Evolutionary conservation across 495 filamentous ascomycete genomes (phyloP).

Genomic region (Penicillium salamii): DNA sequence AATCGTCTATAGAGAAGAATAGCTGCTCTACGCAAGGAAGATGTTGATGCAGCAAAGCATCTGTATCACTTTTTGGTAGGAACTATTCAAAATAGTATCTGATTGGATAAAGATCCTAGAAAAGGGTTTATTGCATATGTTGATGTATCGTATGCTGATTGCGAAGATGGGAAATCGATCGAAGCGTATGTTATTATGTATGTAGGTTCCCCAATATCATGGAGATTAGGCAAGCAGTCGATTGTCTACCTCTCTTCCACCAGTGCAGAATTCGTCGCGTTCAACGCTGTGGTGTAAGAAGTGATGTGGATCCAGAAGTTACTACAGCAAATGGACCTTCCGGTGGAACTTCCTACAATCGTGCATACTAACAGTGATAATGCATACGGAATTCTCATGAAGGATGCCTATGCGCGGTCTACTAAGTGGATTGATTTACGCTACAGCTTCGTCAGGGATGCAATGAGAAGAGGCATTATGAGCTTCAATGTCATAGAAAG

Average conservation of each 20-base stretch:
- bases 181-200: background rate
- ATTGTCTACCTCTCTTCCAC: background rate
- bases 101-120: no score
- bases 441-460: background rate
- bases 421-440: background rate
- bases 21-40: no score
- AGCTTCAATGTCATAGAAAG: no score
- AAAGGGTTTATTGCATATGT: background rate
- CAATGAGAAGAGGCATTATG: background rate
- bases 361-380: background rate
- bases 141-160: background rate
- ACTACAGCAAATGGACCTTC: background rate
- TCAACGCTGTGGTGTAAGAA: background rate
- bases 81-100: no score
- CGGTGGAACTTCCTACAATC: background rate
- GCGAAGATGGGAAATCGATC: background rate
- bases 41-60: no score
- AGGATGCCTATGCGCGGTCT: background rate
- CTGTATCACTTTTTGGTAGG: no score
- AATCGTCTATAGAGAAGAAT: no score
- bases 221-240: background rate
- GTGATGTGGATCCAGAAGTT: background rate
- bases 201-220: background rate
- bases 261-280: background rate
- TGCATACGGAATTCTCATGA: background rate